Base-by-base conservation (phyloP, 495 filamentous ascomycete species). In the Tetracladium setigerum region DNA sequence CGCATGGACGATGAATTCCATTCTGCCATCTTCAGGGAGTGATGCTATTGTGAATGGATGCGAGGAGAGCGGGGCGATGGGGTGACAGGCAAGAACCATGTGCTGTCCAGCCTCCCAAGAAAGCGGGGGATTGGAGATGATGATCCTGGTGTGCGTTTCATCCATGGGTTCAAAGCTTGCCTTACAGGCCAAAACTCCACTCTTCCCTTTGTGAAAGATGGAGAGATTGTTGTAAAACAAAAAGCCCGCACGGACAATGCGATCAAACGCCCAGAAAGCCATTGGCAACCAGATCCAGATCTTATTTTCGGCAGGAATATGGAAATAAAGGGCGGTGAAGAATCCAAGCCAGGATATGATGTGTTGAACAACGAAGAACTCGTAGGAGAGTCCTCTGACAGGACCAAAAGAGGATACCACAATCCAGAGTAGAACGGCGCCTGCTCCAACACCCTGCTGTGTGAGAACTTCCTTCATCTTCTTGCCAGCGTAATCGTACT, bases 361-460 rank as follows among this genome's bases (percentile, higher is more conserved):
- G 56, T 95, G 89, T 54, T 92, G 88, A 2, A 87, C 47, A 13
- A 94, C 83, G 54, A 92, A 95, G 30, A 92, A 56, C 62, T 94
- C 88, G 53, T 94, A 92, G 30, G 73, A 72, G 57, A 79, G 67
- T 2, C 76, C 67, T 13, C 88, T 75, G 30, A 92, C 68, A 0
- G 87, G 87, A 2, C 78, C 77, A n/a, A 83, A 68, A 5, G 82
- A 83, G 18, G 79, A 76, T 12, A 92, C 50, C 13, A 81, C 67
- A 24, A 87, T 82, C 75, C 84, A 94, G 0, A 81, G 64, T 36
- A 92, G 58, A 9, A 92, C 66, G n/a, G 65, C 73, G 81, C 84
- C 91, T 17, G 87, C 83, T 0, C 74, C 81, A 24, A 95, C 60
- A 0, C 88, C 88, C 16, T 77, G 74, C 50, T 79, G 72, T 17